Conservation (phyloP, 2,329 filamentous ascomycete species). For the Cladosporium sp. region DNA sequence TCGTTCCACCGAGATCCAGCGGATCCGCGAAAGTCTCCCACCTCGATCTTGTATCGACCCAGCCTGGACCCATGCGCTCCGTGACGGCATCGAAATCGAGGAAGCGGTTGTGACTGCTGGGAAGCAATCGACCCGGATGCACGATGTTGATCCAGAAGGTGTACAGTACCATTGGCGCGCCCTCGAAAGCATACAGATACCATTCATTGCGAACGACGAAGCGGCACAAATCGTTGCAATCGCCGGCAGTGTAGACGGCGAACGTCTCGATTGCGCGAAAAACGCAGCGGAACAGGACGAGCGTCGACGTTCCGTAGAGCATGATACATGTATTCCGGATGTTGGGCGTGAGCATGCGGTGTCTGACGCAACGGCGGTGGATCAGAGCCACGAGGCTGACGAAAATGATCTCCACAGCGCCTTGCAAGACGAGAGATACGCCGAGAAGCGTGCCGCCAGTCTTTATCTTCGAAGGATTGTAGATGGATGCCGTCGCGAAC, state of each 20-base stretch:
- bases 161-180: conserved; percentile 48
- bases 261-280: conserved; percentile 51
- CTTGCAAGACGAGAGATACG: conserved; percentile 46
- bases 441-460: conserved; percentile 33
- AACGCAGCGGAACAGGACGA: conserved; percentile 47
- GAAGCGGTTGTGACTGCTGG: conserved; percentile 46
- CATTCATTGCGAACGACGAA: conserved; percentile 41
- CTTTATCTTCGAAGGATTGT: not conserved
- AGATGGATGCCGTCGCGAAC: conserved; percentile 34
- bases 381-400: conserved; percentile 43
- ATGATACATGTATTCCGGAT: conserved; percentile 40
- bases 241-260: not conserved
- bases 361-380: conserved; percentile 38
- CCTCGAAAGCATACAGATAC: conserved; percentile 53
- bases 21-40: conserved; percentile 14
- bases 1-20: conserved; percentile 9
- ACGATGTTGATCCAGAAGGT: conserved; percentile 47
- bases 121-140: conserved; percentile 47
- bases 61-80: conserved; percentile 30
- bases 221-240: conserved; percentile 30
- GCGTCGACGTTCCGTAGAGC: conserved; percentile 44
- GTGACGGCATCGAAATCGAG: conserved; percentile 48
- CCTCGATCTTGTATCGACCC: conserved; percentile 14
- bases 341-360: conserved; percentile 39
- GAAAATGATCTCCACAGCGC: conserved; percentile 45